These are phyloP conservation scores for Termitomyces titanicus DNA, from an alignment of 768 basidiomycete species.

Conservation along the genomic window DNA sequence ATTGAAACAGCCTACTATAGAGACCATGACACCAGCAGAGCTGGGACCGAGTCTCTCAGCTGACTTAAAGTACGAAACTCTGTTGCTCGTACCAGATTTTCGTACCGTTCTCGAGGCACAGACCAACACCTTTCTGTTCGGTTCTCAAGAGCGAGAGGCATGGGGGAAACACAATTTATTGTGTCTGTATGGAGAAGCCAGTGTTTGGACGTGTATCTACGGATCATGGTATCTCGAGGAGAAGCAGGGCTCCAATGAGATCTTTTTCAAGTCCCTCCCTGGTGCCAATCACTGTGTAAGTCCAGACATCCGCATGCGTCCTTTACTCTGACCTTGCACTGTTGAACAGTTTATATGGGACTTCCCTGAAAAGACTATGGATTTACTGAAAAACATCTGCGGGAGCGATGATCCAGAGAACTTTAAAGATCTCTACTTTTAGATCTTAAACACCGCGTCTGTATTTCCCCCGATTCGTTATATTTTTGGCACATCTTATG, in stretches of 20 bases:
- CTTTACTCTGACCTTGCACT: too few relatives aligned
- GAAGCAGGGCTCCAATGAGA: too few relatives aligned
- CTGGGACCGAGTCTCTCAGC: neutral
- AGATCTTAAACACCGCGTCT: too few relatives aligned
- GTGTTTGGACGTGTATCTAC: neutral
- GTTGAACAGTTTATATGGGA: too few relatives aligned
- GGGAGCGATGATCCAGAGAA: too few relatives aligned
- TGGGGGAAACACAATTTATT: neutral
- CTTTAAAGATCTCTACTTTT: too few relatives aligned
- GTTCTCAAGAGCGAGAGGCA: neutral
- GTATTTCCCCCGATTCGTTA: too few relatives aligned
- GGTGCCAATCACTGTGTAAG: too few relatives aligned
- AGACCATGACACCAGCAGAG: slow-evolving; percentile 1
- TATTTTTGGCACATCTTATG: neutral
- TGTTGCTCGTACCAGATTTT: neutral
- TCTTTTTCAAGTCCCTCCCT: too few relatives aligned
- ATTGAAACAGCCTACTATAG: neutral
- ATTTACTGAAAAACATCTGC: too few relatives aligned
- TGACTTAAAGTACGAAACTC: neutral
- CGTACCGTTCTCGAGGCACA: neutral
- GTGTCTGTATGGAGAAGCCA: slow-evolving; percentile 5
- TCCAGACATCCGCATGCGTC: too few relatives aligned
- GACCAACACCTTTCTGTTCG: neutral
- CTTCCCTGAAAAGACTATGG: too few relatives aligned
- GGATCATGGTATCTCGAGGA: slow-evolving; percentile 4